A percentile compares a stretch with the other conserved stretches of the same genome.
These are phyloP conservation scores for Neurospora sp. DNA, from an alignment of 495 filamentous ascomycete species.

Conservation along the genomic window DNA sequence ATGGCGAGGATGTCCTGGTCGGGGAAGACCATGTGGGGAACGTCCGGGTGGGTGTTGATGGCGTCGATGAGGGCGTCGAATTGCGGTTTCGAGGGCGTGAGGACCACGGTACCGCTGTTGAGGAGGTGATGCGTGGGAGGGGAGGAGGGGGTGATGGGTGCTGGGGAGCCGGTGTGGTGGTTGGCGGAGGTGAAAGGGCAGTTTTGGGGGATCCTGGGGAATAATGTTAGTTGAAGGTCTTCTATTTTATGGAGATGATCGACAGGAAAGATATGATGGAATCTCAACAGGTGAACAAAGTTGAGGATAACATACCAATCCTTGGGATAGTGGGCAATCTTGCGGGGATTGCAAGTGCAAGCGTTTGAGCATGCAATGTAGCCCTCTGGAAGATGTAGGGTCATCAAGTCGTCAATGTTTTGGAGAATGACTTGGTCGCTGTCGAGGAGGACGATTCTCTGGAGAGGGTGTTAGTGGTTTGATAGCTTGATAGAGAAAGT, in stretches of 20 bases:
- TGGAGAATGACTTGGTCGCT: conserved; percentile 30
- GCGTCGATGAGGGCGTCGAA: conserved; percentile 25
- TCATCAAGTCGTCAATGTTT: conserved; percentile 35
- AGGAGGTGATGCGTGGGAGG: conserved; percentile 30
- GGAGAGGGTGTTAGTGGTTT: neutral
- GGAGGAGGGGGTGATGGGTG: conserved; percentile 18
- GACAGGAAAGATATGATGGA: neutral
- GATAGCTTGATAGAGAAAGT: neutral
- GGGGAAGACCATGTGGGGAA: conserved; percentile 31
- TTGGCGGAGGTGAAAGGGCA: conserved; percentile 29
- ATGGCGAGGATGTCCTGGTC: conserved; percentile 31
- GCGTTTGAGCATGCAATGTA: conserved; percentile 26
- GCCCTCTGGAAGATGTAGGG: conserved; percentile 22
- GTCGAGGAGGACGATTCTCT: conserved; percentile 32
- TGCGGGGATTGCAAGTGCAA: conserved; percentile 30
- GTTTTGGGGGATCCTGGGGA: conserved; percentile 22
- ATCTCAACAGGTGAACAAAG: neutral
- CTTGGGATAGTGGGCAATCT: conserved; percentile 28
- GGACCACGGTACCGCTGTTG: conserved; percentile 29
- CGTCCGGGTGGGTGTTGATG: conserved; percentile 33
- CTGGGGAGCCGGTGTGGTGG: conserved; percentile 24
- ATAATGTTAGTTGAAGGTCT: neutral
- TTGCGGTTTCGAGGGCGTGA: conserved; percentile 22
- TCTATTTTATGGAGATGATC: neutral
- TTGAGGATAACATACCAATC: conserved; percentile 14